phyloP scores from a whole-genome alignment of 148 eudicot genomes.

The Drosera capensis region DNA sequence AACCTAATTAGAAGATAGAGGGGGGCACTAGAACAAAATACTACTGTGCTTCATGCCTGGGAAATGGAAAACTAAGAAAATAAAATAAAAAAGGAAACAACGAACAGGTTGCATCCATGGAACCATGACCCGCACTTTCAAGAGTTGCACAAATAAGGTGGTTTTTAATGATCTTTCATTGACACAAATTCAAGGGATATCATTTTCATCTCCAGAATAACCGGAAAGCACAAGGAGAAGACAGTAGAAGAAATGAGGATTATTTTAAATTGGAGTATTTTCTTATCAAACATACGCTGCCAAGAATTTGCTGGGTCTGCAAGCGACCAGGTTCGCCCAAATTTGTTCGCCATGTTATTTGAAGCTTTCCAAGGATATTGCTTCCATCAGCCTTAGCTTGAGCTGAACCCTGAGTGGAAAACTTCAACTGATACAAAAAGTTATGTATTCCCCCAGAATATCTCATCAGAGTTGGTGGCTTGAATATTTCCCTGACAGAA shows the following conservation, averaged over 20 bases:
- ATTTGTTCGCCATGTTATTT: slow-evolving; percentile 97
- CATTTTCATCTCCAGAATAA: too few relatives aligned
- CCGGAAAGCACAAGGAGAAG: background rate
- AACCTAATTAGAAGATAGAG: background rate
- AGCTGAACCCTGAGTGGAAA: slow-evolving; percentile 39
- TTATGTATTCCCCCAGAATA: slow-evolving; percentile 88
- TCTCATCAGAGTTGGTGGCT: slow-evolving; percentile 69
- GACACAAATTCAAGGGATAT: background rate
- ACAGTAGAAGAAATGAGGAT: background rate
- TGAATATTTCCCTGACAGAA: slow-evolving; percentile 50
- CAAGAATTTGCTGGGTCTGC: slow-evolving; percentile 95
- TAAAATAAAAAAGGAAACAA: too few relatives aligned
- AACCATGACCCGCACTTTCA: too few relatives aligned
- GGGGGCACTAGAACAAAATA: background rate
- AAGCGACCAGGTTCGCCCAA: slow-evolving; percentile 99
- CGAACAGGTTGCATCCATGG: too few relatives aligned
- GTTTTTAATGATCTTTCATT: background rate
- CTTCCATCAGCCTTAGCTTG: slow-evolving; percentile 60
- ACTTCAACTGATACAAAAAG: slow-evolving; percentile 67
- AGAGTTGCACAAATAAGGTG: too few relatives aligned
- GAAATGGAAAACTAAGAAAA: background rate
- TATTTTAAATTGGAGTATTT: background rate
- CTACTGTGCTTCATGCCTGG: background rate
- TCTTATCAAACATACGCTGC: slow-evolving; percentile 52
- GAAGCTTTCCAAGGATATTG: slow-evolving; percentile 88